Conservation (phyloP, 352 stramenopile genomes). For the Phytopythium litorale region DNA sequence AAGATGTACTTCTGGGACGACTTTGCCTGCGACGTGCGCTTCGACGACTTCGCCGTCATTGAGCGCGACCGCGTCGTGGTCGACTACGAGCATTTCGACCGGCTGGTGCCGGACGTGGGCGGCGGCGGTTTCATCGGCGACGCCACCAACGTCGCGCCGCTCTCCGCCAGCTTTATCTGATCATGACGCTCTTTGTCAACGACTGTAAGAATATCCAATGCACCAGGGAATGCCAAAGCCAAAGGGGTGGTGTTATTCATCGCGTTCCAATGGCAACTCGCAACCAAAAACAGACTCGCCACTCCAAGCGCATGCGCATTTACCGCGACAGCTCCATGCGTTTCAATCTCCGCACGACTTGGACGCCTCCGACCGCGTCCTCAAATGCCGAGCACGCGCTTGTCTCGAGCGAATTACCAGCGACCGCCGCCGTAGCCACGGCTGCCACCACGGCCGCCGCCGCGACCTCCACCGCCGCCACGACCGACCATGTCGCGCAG, state of each 20-base stretch:
- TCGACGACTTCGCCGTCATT: constrained; percentile 74
- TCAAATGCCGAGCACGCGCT: not conserved
- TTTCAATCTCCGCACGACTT: not conserved
- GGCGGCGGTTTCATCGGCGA: constrained; percentile 20
- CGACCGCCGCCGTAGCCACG: constrained; percentile 41
- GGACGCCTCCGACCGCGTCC: not conserved
- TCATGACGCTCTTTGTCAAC: no score
- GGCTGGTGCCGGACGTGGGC: constrained; percentile 30
- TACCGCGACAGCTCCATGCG: not conserved
- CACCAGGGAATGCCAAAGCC: no score
- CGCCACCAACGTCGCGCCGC: constrained; percentile 15
- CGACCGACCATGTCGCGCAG: constrained; percentile 66
- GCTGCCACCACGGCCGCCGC: constrained; percentile 58
- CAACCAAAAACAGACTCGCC: constrained; percentile 1
- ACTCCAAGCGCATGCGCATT: not conserved
- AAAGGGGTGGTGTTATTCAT: not conserved
- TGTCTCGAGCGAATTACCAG: constrained; percentile 32
- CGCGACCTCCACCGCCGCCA: constrained; percentile 51
- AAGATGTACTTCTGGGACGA: constrained; percentile 89
- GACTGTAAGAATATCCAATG: not conserved
- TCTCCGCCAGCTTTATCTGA: constrained; percentile 13
- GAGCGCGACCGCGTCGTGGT: constrained; percentile 60
- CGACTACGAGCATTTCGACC: constrained; percentile 68
- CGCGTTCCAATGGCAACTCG: not conserved
- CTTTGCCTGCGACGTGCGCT: constrained; percentile 77